Evolutionary conservation across 148 eudicot species (phyloP).

Genomic region (Cornus kousa): DNA sequence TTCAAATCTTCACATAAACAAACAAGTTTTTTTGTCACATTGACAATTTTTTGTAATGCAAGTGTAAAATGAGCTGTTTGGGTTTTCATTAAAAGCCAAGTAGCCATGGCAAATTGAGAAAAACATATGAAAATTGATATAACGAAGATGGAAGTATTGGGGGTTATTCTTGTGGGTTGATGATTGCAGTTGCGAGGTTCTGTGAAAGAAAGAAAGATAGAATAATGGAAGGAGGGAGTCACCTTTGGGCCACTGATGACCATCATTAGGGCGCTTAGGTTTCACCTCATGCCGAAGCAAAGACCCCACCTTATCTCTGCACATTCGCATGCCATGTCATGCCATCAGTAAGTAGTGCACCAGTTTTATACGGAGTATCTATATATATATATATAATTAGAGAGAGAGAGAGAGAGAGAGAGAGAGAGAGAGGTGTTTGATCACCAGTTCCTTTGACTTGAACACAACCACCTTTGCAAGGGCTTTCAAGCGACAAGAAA

Average conservation of each 20-base stretch:
- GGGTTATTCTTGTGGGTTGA: constrained; percentile 5
- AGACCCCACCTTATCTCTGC: constrained; percentile 2
- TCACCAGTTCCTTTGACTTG: not conserved
- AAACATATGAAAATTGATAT: not conserved
- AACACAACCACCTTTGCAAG: not conserved
- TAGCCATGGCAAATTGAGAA: no score
- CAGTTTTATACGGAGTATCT: not conserved
- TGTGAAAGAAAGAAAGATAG: not conserved
- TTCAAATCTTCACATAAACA: not conserved
- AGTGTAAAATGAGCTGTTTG: no score
- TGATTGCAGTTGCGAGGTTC: not conserved
- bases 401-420: no score
- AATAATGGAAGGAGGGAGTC: not conserved
- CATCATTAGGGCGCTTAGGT: constrained; percentile 8
- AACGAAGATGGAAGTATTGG: not conserved
- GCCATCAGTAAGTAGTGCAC: not conserved
- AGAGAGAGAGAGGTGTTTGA: not conserved
- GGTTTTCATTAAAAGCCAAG: no score
- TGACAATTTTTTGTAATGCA: not conserved
- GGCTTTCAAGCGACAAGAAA: no score
- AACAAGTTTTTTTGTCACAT: no score
- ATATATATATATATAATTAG: not conserved
- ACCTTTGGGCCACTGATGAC: not conserved
- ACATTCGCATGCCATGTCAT: not conserved
- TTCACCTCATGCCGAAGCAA: constrained; percentile 9